phyloP scores from a whole-genome alignment of 495 filamentous ascomycete genomes.

The Penicillium fimorum region DNA sequence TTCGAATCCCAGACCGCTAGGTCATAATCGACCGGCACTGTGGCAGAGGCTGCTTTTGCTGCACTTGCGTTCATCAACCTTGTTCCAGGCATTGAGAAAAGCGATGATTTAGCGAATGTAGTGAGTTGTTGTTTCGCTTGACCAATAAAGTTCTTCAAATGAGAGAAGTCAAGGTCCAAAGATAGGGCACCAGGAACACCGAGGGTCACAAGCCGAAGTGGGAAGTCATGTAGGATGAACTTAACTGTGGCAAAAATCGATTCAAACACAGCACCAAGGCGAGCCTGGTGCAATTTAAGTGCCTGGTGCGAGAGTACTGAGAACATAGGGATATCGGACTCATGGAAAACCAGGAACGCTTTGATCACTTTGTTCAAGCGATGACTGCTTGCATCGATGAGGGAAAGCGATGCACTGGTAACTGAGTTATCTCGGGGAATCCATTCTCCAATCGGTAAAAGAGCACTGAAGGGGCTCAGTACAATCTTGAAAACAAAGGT shows the following conservation, averaged over 20 bases:
- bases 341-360: constrained; percentile 45
- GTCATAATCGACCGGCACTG: constrained; percentile 50
- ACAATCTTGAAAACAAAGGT: constrained; percentile 45
- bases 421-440: constrained; percentile 39
- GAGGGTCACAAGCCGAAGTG: constrained; percentile 32
- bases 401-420: constrained; percentile 45
- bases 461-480: constrained; percentile 42
- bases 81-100: constrained; percentile 25
- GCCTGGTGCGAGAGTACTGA: constrained; percentile 62
- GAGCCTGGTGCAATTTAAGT: constrained; percentile 48
- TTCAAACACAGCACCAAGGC: constrained; percentile 27
- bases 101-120: constrained; percentile 18
- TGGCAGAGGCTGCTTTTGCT: constrained; percentile 20
- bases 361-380: constrained; percentile 45
- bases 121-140: constrained; percentile 24
- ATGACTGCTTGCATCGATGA: constrained; percentile 46
- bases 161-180: constrained; percentile 16
- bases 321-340: constrained; percentile 60
- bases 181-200: constrained; percentile 25
- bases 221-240: constrained; percentile 42
- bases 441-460: constrained; percentile 44
- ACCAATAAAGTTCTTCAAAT: constrained; percentile 14
- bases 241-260: constrained; percentile 24
- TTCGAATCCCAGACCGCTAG: constrained; percentile 73
- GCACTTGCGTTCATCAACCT: constrained; percentile 29